These are phyloP conservation scores for Mycena polygramma DNA, from an alignment of 768 basidiomycete genomes.

Conservation along the genomic window DNA sequence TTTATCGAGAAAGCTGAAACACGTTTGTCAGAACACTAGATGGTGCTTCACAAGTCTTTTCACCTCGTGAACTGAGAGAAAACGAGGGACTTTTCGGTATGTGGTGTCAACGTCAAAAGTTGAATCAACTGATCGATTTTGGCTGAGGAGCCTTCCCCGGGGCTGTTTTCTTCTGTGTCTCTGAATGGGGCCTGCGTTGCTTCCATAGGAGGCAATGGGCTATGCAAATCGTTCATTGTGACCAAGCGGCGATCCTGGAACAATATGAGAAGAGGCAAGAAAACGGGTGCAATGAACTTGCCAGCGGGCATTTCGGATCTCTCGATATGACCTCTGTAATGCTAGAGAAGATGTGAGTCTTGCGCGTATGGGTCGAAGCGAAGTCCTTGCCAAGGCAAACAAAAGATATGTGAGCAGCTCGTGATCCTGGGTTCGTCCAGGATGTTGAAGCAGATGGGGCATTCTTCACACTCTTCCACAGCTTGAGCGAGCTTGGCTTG, in stretches of 20 bases:
- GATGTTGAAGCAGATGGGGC: constrained; percentile 78
- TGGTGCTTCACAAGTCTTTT: constrained; percentile 1
- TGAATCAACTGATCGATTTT: constrained; percentile 88
- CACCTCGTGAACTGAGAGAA: constrained; percentile 93
- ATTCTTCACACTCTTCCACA: constrained; percentile 87
- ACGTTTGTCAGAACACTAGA: constrained; percentile 4
- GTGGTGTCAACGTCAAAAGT: constrained; percentile 76
- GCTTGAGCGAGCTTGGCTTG: constrained; percentile 72
- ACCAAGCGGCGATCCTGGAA: constrained; percentile 79
- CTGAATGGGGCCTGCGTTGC: constrained; percentile 69
- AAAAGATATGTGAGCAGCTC: constrained; percentile 79
- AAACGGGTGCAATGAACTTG: constrained; percentile 42
- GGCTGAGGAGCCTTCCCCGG: constrained; percentile 73
- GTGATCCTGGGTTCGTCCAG: constrained; percentile 80
- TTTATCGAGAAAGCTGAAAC: constrained; percentile 51
- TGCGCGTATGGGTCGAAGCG: background rate
- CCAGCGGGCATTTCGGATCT: constrained; percentile 88
- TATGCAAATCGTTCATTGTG: constrained; percentile 66
- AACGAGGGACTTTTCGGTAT: constrained; percentile 83
- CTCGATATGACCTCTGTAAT: constrained; percentile 78
- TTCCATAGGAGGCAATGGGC: constrained; percentile 75
- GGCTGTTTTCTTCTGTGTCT: constrained; percentile 55
- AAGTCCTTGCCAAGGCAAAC: constrained; percentile 70
- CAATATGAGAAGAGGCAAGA: constrained; percentile 14
- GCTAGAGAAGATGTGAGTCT: constrained; percentile 49